Percentiles rank a stretch among this genome's conserved stretches.
Conservation (phyloP, 75 land plant genomes). For the Gnetum montanum region DNA sequence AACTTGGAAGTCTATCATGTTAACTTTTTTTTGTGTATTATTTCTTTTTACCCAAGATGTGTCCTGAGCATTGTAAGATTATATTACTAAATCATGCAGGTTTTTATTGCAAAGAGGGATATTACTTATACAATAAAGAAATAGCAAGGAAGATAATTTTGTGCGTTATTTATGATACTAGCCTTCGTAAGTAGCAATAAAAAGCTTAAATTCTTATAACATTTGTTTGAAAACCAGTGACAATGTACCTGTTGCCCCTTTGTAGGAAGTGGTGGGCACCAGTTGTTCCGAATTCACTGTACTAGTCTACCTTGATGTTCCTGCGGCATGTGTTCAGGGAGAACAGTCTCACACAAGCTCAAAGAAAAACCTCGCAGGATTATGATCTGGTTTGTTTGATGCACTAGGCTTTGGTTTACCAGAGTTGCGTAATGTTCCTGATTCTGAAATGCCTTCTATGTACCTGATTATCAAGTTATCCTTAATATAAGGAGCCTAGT, state of each 20-base stretch:
- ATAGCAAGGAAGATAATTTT: conserved; percentile 21
- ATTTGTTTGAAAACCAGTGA: too few species aligned
- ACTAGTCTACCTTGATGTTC: conserved; percentile 70
- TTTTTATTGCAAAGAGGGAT: conserved; percentile 65
- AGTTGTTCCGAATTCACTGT: conserved; percentile 48
- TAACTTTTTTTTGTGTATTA: background rate
- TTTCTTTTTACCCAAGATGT: background rate
- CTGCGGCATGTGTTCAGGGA: conserved; percentile 51
- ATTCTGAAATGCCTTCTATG: too few species aligned
- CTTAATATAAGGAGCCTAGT: too few species aligned
- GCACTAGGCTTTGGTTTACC: too few species aligned
- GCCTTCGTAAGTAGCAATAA: background rate
- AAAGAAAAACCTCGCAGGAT: conserved; percentile 74
- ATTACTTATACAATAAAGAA: conserved; percentile 7
- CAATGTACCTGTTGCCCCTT: too few species aligned
- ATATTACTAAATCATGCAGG: conserved; percentile 31
- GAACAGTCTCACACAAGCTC: conserved; percentile 80
- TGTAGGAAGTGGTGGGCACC: conserved; percentile 96
- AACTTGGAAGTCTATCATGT: background rate
- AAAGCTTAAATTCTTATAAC: background rate
- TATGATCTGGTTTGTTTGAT: conserved; percentile 57
- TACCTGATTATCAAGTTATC: too few species aligned
- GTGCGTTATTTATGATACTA: too few species aligned
- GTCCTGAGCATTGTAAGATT: background rate
- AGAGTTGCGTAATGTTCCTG: too few species aligned